Base-by-base conservation (phyloP, 2,329 filamentous ascomycete species). In the Aspergillus luchuensis region DNA sequence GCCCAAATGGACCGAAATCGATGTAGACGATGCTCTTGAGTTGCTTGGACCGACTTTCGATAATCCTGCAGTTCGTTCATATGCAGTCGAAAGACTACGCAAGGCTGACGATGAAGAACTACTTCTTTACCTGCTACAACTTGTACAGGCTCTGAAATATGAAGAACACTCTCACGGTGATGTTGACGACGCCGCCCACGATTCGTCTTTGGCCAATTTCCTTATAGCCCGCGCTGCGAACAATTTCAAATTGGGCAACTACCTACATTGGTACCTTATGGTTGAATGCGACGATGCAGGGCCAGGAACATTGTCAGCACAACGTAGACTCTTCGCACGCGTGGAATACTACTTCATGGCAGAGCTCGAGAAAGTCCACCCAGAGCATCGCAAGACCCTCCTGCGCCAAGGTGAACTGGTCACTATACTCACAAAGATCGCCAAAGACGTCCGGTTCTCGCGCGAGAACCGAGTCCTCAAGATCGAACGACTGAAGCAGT, bases 201-300 rank as follows among this genome's bases (percentile, higher is more conserved):
- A 95, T 69, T 97, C 93, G 0, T 97, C 93, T 0, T 81, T 99
- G 5, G 94, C 93, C 2, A 87, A 86, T 23, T 99, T 99, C 72
- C 82, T 99, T 3, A 95, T 99, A 58, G 87, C 90, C 1, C 87
- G 95, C 38, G 96, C 95, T 3, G 90, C 91, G 13, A 87, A 89
- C 63, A 98, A 96, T 71, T 91, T 97, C 70, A 89, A 90, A 61
- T 84, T 99, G 1, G 95, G 94, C 30, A 99, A 96, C 73, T 97
- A 96, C 77, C 87, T 99, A 57, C 91, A 97, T 75, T 99, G 95
- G 95, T 99, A 98, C 75, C 83, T 99, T 2, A 97, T 97, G 88
- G 95, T 99, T 1, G 96, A 99, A 78, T 96, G 93, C 67, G 92
- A 96, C 68, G 94, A 97, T 73, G 77, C 79, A 41, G 92, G 90